Evolutionary conservation across 2,329 filamentous ascomycete species (phyloP).

Genomic region (Xylogone sp.): DNA sequence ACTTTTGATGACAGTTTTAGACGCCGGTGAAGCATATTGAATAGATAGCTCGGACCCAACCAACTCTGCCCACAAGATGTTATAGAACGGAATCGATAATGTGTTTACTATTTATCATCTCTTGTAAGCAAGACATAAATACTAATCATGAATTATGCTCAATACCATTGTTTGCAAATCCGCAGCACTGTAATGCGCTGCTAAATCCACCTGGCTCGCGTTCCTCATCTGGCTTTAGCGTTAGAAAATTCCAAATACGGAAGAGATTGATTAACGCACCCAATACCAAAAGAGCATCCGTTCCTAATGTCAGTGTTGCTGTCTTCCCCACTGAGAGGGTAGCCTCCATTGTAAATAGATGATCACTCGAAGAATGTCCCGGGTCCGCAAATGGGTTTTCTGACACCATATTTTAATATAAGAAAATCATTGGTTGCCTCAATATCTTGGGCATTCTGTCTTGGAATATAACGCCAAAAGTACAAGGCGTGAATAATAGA

Average conservation of each 20-base stretch:
- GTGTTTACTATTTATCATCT: conserved; percentile 18
- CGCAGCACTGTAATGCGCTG: conserved; percentile 41
- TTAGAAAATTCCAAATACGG: conserved; percentile 5
- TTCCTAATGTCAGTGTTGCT: conserved; percentile 56
- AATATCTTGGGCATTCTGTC: conserved; percentile 15
- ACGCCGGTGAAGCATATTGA: conserved; percentile 62
- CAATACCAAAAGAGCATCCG: conserved; percentile 55
- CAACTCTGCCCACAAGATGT: conserved; percentile 78
- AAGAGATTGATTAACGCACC: conserved; percentile 34
- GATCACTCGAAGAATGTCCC: conserved; percentile 28
- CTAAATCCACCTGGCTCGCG: conserved; percentile 40
- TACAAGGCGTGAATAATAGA: neutral
- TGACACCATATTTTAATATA: conserved; percentile 16
- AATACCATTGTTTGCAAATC: conserved; percentile 31
- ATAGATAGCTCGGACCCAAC: conserved; percentile 60
- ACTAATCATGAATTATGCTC: neutral
- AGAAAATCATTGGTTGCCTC: conserved; percentile 13
- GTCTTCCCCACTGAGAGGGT: conserved; percentile 52
- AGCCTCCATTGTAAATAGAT: conserved; percentile 33
- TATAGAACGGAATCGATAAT: conserved; percentile 69
- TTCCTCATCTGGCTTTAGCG: conserved; percentile 43
- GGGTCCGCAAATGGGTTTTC: conserved; percentile 35
- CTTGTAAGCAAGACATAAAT: neutral
- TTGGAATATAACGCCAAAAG: neutral
- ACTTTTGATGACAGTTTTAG: conserved; percentile 57